These are phyloP conservation scores for Jaminaea rosea DNA, from an alignment of 1,284 basidiomycete genomes.

Conservation along the genomic window DNA sequence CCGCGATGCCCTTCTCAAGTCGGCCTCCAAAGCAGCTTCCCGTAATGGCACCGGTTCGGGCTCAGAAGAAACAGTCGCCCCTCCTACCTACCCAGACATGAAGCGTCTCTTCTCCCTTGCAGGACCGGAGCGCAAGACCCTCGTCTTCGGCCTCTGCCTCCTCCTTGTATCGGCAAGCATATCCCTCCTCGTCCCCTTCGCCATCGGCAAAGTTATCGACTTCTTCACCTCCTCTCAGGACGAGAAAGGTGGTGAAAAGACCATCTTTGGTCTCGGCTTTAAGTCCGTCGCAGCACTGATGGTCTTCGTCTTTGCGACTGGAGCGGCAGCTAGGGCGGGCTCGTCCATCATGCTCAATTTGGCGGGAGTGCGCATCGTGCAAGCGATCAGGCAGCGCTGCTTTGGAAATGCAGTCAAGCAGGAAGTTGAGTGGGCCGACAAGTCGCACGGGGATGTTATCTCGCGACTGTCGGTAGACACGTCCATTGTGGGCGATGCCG, in stretches of 20 bases:
- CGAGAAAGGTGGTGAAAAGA: not conserved
- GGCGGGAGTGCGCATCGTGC: constrained; percentile 81
- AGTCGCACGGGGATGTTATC: constrained; percentile 85
- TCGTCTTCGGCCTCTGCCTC: constrained; percentile 32
- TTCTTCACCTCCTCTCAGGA: constrained; percentile 33
- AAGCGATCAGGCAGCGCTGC: constrained; percentile 70
- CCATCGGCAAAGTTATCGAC: constrained; percentile 45
- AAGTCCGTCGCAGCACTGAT: constrained; percentile 70
- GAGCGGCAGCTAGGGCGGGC: constrained; percentile 77
- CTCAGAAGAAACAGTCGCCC: constrained; percentile 9
- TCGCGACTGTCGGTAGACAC: constrained; percentile 85
- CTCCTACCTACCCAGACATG: constrained; percentile 35
- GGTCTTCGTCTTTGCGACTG: constrained; percentile 71
- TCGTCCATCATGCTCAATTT: constrained; percentile 77
- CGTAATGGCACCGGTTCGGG: constrained; percentile 1
- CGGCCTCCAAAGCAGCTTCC: constrained; percentile 3
- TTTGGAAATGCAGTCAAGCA: constrained; percentile 74
- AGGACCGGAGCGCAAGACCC: constrained; percentile 30
- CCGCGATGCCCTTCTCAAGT: constrained; percentile 1
- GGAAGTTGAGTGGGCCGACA: constrained; percentile 70
- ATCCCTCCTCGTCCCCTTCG: constrained; percentile 55
- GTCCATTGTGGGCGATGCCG: constrained; percentile 89
- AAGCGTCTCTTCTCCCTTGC: constrained; percentile 37
- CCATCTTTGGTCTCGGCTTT: constrained; percentile 55
- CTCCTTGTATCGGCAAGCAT: constrained; percentile 54